Base-by-base conservation (phyloP, 164 flowering plant species). In the Vitis amurensis region DNA sequence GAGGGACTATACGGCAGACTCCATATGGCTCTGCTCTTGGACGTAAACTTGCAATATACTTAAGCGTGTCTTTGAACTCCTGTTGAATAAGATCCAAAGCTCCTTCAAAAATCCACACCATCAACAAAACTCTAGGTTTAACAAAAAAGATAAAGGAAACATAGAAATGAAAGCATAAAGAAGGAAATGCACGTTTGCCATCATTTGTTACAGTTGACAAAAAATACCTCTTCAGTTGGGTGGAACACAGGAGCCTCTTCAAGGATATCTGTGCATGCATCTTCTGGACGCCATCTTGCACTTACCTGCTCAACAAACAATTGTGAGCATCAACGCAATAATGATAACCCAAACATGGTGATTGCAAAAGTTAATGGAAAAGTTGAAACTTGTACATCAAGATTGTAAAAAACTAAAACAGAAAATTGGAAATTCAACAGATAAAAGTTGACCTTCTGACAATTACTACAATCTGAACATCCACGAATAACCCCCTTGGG, bases 1-100 rank as follows among this genome's bases (percentile, higher is more conserved):
- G 90, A 55, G 93, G 93, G 60, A 87, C 85, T 77, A 89, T 85
- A 61, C 90, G 90, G 58, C 90, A 85, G 16, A 85, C 73, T 31
- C 93, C 93, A 81, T 76, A 84, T n/a, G 66, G 61, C 67, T 87
- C 88, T 29, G 83, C 88, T 70, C 64, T 75, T 3, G 74, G 44
- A 31, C 84, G 83, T 76, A 89, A 80, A 72, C 79, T 83, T 70
- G 80, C 80, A 51, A 87, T 77, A 73, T 84, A 89, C 61, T 77
- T 72, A 16, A 79, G 57, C 19, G 81, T 74, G 66, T 89, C 89
- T 62, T 50, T 68, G 61, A 87, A 89, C 71, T 89, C 93, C 93
- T 89, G 79, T 23, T 8, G 15, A 50, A 27, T 51, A 37, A 63
- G 12, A 65, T 51, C 55, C 47, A 27, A 67, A 27, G 27, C 52